A percentile compares a stretch with the other conserved stretches of the same genome.
Evolutionary conservation across 108 stramenopile species (phyloP).

Genomic region (Fistulifera solaris): DNA sequence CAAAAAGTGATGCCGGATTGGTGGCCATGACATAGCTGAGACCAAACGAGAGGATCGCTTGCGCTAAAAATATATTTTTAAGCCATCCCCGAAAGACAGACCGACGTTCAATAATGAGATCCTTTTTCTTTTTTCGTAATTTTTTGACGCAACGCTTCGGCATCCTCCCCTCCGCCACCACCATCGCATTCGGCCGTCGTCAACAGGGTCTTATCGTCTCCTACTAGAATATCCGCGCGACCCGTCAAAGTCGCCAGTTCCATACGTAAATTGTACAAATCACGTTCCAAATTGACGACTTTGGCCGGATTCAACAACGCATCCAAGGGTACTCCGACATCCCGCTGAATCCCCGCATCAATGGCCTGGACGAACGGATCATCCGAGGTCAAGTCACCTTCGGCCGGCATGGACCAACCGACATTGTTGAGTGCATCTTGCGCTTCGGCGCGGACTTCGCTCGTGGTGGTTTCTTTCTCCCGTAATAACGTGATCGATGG

Average conservation of each 20-base stretch:
- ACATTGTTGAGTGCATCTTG: constrained; percentile 52
- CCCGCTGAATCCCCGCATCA: constrained; percentile 55
- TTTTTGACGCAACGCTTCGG: constrained; percentile 47
- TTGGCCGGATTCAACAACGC: constrained; percentile 87
- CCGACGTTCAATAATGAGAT: constrained; percentile 75
- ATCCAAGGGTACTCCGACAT: constrained; percentile 69
- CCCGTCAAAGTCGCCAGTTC: constrained; percentile 55
- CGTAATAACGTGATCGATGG: too few species aligned
- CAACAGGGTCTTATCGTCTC: constrained; percentile 9
- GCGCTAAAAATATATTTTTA: constrained; percentile 87
- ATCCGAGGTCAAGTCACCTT: constrained; percentile 49
- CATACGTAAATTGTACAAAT: constrained; percentile 61
- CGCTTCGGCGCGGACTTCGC: constrained; percentile 44
- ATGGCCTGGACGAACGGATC: constrained; percentile 72
- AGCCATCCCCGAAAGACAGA: constrained; percentile 93
- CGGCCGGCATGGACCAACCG: constrained; percentile 48
- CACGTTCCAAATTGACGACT: constrained; percentile 85
- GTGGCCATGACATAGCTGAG: constrained; percentile 85
- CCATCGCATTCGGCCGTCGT: constrained; percentile 46
- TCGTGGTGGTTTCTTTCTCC: not conserved
- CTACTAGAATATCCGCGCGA: constrained; percentile 12
- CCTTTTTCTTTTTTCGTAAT: constrained; percentile 82
- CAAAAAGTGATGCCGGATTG: constrained; percentile 57
- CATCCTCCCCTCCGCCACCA: constrained; percentile 62
- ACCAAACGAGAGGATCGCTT: constrained; percentile 76